These are phyloP conservation scores for Heterobasidion occidentale DNA, from an alignment of 1,284 basidiomycete species.

Conservation along the genomic window DNA sequence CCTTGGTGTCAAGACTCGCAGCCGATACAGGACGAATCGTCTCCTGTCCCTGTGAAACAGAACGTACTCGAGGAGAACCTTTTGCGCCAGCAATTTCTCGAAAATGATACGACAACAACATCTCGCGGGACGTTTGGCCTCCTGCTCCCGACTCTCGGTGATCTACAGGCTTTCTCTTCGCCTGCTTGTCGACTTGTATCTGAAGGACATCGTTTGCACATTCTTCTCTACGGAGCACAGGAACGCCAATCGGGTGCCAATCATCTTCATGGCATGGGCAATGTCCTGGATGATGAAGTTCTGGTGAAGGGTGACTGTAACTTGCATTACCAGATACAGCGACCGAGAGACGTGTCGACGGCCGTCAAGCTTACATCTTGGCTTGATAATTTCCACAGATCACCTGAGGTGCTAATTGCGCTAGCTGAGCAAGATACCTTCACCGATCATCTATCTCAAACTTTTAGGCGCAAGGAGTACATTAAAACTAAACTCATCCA, in stretches of 20 bases:
- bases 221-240: conserved; percentile 22
- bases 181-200: conserved; percentile 37
- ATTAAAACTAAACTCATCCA: conserved; percentile 29
- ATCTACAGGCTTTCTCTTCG: conserved; percentile 32
- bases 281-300: conserved; percentile 3
- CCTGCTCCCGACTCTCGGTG: conserved; percentile 28
- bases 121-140: conserved; percentile 23
- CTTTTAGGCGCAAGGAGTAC: conserved; percentile 2
- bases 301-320: conserved; percentile 16
- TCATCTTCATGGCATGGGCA: background rate
- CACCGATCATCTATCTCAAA: conserved; percentile 1
- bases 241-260: background rate
- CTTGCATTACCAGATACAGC: conserved; percentile 11
- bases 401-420: conserved; percentile 14
- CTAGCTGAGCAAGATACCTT: conserved; percentile 5
- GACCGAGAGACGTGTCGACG: background rate
- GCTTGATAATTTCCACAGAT: conserved; percentile 4
- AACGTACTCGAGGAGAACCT: background rate
- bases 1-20: conserved; percentile 8
- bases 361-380: conserved; percentile 5
- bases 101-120: background rate
- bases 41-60: background rate
- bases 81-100: conserved; percentile 1
- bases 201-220: conserved; percentile 25
- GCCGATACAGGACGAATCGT: background rate